Evolutionary conservation across 1,284 basidiomycete species (phyloP), one percentile per base, ranked within the genome.

Genomic region (Mrakiaceae sp.): DNA sequence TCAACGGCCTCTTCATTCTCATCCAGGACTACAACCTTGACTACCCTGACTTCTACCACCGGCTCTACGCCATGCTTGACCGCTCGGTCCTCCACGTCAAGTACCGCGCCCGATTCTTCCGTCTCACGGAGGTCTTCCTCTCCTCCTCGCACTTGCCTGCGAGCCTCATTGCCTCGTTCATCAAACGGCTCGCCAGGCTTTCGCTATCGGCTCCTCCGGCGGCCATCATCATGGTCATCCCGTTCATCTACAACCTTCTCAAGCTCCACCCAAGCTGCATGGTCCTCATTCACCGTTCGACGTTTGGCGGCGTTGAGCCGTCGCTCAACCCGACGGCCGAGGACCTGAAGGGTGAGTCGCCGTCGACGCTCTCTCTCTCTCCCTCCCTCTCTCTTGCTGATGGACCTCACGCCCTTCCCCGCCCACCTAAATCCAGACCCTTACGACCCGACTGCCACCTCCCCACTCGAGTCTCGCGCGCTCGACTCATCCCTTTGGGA

Each of bases 211-310:
- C 93, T 0, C 88, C 94, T 0, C 94, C 95, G 0, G 86, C 92
- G 3, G 95, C 90, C 1, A 86, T 94, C 48, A 83, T 98, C 65
- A 87, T 92, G 78, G 80, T 91, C 68, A 84, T 98, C 46, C 93
- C 96, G 0, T 91, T 98, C 76, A 85, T 87, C 8, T 98, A 98
- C 79, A 98, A 98, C 75, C 79, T 95, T 64, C 83, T 98, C 72
- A 97, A 96, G 75, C 80, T 83, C 11, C 95, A 98, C 76, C 93
- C 93, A 8, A 83, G 86, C 0, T 83, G 94, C 69, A 95, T 98
- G 90, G 78, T 78, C 51, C 88, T 98, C 86, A 90, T 98, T 52
- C 96, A 98, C 75, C 82, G 85, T 12, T 67, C 69, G 12, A 49
- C 64, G 9, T 55, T 48, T 54, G 65, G 65, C 42, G 62, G 65